Percentiles rank a stretch among this genome's conserved stretches.
These are phyloP conservation scores for Chalaropsis ovoidea DNA, from an alignment of 2,329 filamentous ascomycete genomes.

Conservation along the genomic window DNA sequence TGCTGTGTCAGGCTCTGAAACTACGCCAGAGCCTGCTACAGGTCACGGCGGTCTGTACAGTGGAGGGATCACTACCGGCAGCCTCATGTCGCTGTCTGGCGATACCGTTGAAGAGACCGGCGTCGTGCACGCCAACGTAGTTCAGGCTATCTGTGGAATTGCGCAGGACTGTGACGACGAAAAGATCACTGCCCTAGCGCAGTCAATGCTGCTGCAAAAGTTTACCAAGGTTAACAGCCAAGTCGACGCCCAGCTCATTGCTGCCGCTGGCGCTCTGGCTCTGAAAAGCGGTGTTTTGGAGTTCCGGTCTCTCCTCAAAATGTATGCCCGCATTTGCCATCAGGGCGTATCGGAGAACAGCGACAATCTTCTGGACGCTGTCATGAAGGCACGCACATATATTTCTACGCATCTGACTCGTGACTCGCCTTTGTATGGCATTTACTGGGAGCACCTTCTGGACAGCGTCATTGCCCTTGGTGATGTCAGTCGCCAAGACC, in stretches of 20 bases:
- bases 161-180: slow-evolving; percentile 71
- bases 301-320: slow-evolving; percentile 74
- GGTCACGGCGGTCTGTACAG: slow-evolving; percentile 41
- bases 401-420: slow-evolving; percentile 60
- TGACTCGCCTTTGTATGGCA: slow-evolving; percentile 65
- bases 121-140: slow-evolving; percentile 71
- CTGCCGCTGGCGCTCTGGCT: slow-evolving; percentile 67
- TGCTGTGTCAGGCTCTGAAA: slow-evolving; percentile 31
- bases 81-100: slow-evolving; percentile 66
- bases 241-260: slow-evolving; percentile 78
- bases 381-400: slow-evolving; percentile 67
- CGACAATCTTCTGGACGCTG: slow-evolving; percentile 55
- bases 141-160: slow-evolving; percentile 90
- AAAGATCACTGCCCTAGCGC: slow-evolving; percentile 84
- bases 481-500: slow-evolving; percentile 65
- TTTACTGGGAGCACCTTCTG: slow-evolving; percentile 74
- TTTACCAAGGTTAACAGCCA: slow-evolving; percentile 69
- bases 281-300: slow-evolving; percentile 69
- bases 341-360: slow-evolving; percentile 63
- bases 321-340: slow-evolving; percentile 66
- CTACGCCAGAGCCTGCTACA: slow-evolving; percentile 29
- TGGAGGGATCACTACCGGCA: slow-evolving; percentile 54
- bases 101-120: slow-evolving; percentile 69
- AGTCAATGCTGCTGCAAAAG: slow-evolving; percentile 96
- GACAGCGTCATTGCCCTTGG: slow-evolving; percentile 85